phyloP scores from a whole-genome alignment of 805 yeast genomes.

The Candida insectalens region DNA sequence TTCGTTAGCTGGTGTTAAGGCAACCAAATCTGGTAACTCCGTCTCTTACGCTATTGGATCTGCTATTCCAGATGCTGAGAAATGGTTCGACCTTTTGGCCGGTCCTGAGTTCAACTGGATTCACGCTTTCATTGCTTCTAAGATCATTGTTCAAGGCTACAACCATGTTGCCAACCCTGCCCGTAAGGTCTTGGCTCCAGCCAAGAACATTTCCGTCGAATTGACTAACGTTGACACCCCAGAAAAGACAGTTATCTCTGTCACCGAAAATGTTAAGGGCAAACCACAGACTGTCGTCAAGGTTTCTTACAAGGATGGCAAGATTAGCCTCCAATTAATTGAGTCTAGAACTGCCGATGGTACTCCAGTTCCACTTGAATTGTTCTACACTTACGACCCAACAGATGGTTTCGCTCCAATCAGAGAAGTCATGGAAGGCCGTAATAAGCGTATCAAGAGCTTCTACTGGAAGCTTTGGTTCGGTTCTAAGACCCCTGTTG shows the following conservation, averaged over 20 bases:
- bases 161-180: constrained; percentile 74
- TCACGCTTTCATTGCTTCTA: constrained; percentile 75
- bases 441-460: constrained; percentile 88
- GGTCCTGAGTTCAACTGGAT: constrained; percentile 80
- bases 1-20: constrained; percentile 28
- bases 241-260: constrained; percentile 49
- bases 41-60: constrained; percentile 30
- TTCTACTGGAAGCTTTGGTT: constrained; percentile 99
- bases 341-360: constrained; percentile 83
- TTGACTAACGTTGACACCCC: constrained; percentile 43
- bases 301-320: constrained; percentile 40
- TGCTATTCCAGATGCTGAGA: constrained; percentile 24
- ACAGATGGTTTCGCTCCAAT: constrained; percentile 94
- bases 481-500: constrained; percentile 48
- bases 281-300: constrained; percentile 56
- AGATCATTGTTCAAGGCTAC: constrained; percentile 76
- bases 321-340: constrained; percentile 64
- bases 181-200: constrained; percentile 72
- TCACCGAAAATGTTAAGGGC: constrained; percentile 68
- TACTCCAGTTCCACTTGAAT: constrained; percentile 62
- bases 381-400: constrained; percentile 72
- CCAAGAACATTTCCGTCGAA: constrained; percentile 48
- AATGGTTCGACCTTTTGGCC: constrained; percentile 77
- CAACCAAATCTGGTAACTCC: constrained; percentile 22
- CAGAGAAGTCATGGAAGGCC: constrained; percentile 76